Evolutionary conservation across 208 protist genomes (phyloP).

Genomic region (Acanthamoeba sp.): DNA sequence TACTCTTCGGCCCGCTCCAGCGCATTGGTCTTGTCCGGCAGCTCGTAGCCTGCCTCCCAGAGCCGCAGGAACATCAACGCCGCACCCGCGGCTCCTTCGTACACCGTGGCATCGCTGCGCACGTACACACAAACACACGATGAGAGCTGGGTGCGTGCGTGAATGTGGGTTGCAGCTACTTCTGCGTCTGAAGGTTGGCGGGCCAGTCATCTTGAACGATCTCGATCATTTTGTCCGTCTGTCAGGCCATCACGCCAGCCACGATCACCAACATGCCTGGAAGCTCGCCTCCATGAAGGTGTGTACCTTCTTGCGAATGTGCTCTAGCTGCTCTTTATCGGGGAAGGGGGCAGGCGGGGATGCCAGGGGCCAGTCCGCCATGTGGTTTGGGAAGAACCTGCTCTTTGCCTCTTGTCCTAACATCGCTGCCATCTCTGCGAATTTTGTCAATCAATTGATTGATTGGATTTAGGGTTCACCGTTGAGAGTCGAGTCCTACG

Average conservation of each 20-base stretch:
- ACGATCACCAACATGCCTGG: background rate
- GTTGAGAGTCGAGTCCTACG: background rate
- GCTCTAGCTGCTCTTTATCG: background rate
- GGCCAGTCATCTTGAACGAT: constrained; percentile 67
- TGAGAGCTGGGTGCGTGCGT: background rate
- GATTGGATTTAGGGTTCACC: too few relatives aligned
- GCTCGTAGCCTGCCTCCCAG: background rate
- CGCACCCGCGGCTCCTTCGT: constrained; percentile 10
- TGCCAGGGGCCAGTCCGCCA: background rate
- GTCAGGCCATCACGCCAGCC: background rate
- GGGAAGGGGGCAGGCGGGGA: background rate
- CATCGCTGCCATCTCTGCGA: too few relatives aligned
- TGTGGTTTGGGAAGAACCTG: background rate
- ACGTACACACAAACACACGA: background rate
- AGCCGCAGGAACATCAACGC: constrained; percentile 43
- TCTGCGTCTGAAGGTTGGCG: background rate
- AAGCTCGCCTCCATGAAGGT: background rate
- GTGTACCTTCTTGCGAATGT: constrained; percentile 16
- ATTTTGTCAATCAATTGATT: too few relatives aligned
- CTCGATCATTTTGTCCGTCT: constrained; percentile 29
- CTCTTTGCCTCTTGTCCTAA: background rate
- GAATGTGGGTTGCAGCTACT: background rate
- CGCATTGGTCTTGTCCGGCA: constrained; percentile 15
- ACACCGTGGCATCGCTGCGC: constrained; percentile 4
- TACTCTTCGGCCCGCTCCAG: constrained; percentile 32